Base-by-base conservation (phyloP, 2,329 filamentous ascomycete species). In the Ophiostoma montium region DNA sequence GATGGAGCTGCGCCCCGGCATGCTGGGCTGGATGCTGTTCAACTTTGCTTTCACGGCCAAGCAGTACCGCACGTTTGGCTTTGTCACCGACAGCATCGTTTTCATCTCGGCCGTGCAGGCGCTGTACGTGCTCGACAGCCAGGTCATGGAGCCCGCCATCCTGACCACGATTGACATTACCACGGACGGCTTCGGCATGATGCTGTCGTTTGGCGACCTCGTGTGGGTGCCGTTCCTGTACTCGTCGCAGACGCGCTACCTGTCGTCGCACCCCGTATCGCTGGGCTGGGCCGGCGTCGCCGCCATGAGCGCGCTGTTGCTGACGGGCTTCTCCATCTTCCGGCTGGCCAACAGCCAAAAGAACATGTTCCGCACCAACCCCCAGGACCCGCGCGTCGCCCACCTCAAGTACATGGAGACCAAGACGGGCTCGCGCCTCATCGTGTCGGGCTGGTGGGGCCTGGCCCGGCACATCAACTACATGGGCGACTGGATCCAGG, bases 111-210 rank as follows among this genome's bases (percentile, higher is more conserved):
- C 75, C 15, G 82, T 89, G 51, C 90, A 96, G 65, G 71, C 76
- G 1, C 65, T 94, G 52, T 96, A 96, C 65, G 78, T 88, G 6
- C 68, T 95, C 33, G 90, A 96, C 62, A 80, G 80, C 8, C 78
- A 87, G 55, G 88, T 82, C 70, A 92, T 90, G 75, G 90, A 96
- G 64, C 75, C 85, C 0, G 84, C 87, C 2, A 84, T 95, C 54
- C 69, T 95, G 55, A 95, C 89, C 1, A 95, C 88, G 31, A 95
- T 96, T 67, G 90, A 96, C 61, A 84, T 95, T 56, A 94, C 83
- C 47, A 86, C 81, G 38, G 90, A 96, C 58, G 90, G 90, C 6
- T 95, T 96, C 57, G 90, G 90, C 48, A 87, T 87, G 69, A 96
- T 96, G 90, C 74, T 96, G 32, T 73, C 86, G 2, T 95, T 95